Conservation (phyloP, 805 yeast genomes). For the Barnettozyma californica region DNA sequence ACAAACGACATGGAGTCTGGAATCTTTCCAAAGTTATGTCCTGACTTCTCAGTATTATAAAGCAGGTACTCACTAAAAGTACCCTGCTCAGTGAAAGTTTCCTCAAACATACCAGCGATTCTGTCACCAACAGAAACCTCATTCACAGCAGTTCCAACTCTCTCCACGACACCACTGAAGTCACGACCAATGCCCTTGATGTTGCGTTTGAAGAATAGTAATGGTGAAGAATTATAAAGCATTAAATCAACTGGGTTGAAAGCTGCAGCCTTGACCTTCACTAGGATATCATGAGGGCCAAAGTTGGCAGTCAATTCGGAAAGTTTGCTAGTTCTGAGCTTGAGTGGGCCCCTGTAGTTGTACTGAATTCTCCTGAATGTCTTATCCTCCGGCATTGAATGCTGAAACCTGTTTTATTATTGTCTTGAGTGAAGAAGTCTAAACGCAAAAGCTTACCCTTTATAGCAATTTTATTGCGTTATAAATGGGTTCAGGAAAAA, state of each 20-base stretch:
- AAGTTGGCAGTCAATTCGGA: constrained; percentile 29
- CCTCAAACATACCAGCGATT: constrained; percentile 39
- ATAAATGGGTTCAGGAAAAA: too few species aligned
- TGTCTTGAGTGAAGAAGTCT: not conserved
- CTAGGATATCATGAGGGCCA: constrained; percentile 35
- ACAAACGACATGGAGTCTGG: constrained; percentile 37
- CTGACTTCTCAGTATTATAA: constrained; percentile 4
- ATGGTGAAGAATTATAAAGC: constrained; percentile 28
- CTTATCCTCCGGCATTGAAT: constrained; percentile 3
- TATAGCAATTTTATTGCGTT: too few species aligned
- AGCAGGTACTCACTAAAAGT: constrained; percentile 41
- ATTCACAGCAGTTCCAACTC: constrained; percentile 36
- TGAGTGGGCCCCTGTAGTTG: constrained; percentile 11
- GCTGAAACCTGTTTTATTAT: not conserved
- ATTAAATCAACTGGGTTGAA: constrained; percentile 56
- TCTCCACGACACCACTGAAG: constrained; percentile 50
- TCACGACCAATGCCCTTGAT: constrained; percentile 45
- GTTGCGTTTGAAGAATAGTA: constrained; percentile 24
- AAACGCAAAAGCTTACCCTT: too few species aligned
- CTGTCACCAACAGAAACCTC: constrained; percentile 46
- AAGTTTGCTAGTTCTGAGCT: constrained; percentile 7
- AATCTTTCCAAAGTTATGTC: constrained; percentile 30
- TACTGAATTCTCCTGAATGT: constrained; percentile 15
- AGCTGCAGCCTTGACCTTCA: constrained; percentile 45
- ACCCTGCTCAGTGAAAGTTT: constrained; percentile 30